Conservation (phyloP, 176 grass and related monocot genomes). For the Neostapfia colusana region DNA sequence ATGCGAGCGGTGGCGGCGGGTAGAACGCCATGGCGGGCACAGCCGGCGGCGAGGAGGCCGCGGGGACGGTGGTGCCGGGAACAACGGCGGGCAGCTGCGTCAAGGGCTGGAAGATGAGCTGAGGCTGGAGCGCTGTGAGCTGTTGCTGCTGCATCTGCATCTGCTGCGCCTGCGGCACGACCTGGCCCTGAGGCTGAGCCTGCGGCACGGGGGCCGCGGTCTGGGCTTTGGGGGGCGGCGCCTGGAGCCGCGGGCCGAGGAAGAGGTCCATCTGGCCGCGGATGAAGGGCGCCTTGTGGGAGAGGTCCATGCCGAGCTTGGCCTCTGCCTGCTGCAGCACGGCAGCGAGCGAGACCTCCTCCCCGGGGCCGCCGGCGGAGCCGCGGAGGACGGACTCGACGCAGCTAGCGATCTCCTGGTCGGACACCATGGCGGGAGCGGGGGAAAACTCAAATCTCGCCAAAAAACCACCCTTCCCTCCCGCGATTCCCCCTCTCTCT, state of each 20-base stretch:
- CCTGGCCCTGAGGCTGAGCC: conserved; percentile 25
- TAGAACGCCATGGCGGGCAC: conserved; percentile 79
- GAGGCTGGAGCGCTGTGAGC: conserved; percentile 53
- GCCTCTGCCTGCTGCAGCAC: conserved; percentile 78
- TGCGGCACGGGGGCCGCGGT: not conserved
- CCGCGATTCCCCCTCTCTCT: conserved; percentile 26
- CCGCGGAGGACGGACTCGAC: conserved; percentile 72
- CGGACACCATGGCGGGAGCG: conserved; percentile 79
- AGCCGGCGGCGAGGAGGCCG: conserved; percentile 29
- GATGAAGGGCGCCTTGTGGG: conserved; percentile 87
- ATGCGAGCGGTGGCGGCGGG: conserved; percentile 72
- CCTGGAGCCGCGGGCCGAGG: conserved; percentile 48
- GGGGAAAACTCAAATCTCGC: conserved; percentile 62
- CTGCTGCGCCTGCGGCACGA: conserved; percentile 41
- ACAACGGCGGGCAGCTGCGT: conserved; percentile 41
- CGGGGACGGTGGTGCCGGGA: conserved; percentile 3
- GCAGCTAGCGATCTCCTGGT: conserved; percentile 91
- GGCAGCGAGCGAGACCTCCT: conserved; percentile 47
- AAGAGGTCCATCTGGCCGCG: conserved; percentile 96
- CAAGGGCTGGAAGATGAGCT: conserved; percentile 59
- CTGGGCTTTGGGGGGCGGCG: conserved; percentile 34
- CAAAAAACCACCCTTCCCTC: conserved; percentile 31
- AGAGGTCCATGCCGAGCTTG: conserved; percentile 79
- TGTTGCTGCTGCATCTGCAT: conserved; percentile 39
- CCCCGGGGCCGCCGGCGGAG: conserved; percentile 34